Percentiles rank a stretch among this genome's conserved stretches.
Evolutionary conservation across 2,329 filamentous ascomycete genomes (phyloP).

Genomic region (Cordyceps cicadae): DNA sequence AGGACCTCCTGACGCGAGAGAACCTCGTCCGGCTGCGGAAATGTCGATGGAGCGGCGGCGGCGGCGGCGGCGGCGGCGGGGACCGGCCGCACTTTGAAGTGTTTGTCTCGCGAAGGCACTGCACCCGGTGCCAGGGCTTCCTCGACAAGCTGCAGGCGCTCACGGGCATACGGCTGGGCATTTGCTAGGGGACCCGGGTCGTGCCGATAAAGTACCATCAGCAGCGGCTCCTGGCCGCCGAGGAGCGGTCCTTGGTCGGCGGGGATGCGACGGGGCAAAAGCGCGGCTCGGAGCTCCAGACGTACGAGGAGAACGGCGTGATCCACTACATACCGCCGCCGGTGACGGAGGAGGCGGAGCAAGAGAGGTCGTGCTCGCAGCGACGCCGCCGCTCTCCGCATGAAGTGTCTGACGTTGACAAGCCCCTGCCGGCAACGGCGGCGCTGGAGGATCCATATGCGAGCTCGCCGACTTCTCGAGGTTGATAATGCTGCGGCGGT

Average conservation of each 20-base stretch:
- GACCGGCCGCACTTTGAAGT: slow-evolving; percentile 23
- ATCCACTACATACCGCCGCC: not conserved
- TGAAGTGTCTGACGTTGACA: not conserved
- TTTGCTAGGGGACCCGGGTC: slow-evolving; percentile 23
- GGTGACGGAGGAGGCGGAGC: accelerated
- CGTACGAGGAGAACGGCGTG: not conserved
- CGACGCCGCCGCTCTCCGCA: not conserved
- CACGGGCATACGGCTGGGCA: slow-evolving; percentile 21
- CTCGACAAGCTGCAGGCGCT: slow-evolving; percentile 18
- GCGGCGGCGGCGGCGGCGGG: slow-evolving; percentile 16
- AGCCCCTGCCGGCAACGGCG: slow-evolving; percentile 10
- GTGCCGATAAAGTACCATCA: not conserved
- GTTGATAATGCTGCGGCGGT: too few species aligned
- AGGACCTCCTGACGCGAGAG: not conserved
- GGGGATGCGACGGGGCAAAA: too few species aligned
- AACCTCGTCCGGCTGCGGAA: slow-evolving; percentile 19
- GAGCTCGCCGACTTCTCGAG: too few species aligned
- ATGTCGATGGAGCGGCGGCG: slow-evolving; percentile 20
- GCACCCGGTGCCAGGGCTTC: slow-evolving; percentile 20
- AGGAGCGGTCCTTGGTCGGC: not conserved
- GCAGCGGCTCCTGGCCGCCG: not conserved
- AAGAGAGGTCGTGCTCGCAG: not conserved
- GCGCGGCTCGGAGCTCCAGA: not conserved
- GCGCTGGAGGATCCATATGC: not conserved
- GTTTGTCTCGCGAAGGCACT: slow-evolving; percentile 28